phyloP scores from a whole-genome alignment of 1,139 yeast species.

The Saccharomyces pastorianus region DNA sequence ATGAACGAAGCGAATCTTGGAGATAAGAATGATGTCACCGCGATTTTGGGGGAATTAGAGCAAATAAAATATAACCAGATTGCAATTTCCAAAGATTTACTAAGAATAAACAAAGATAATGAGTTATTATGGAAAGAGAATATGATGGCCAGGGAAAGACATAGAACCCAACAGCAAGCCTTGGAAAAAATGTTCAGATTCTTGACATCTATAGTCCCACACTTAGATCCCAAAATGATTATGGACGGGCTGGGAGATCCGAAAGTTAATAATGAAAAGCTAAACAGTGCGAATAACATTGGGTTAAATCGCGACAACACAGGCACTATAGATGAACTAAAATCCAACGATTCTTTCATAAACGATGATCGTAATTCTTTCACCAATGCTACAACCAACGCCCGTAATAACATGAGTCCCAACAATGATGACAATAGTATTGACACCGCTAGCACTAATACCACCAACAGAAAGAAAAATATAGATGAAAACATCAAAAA shows the following conservation, averaged over 20 bases:
- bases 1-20: constrained; percentile 13
- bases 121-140: constrained; percentile 88
- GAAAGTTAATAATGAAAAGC: constrained; percentile 6
- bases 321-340: not conserved
- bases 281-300: constrained; percentile 9
- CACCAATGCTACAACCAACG: not conserved
- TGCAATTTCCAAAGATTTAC: constrained; percentile 73
- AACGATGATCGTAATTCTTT: not conserved
- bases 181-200: constrained; percentile 81
- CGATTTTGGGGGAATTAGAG: constrained; percentile 65
- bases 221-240: constrained; percentile 42
- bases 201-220: constrained; percentile 71
- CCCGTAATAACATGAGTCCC: not conserved
- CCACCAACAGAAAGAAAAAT: not conserved
- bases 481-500: constrained; percentile 4
- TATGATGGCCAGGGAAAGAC: constrained; percentile 72
- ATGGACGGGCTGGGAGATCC: constrained; percentile 30
- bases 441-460: not conserved
- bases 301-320: not conserved
- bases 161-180: constrained; percentile 78
- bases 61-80: constrained; percentile 68
- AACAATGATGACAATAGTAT: not conserved
- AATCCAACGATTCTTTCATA: constrained; percentile 1
- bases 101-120: constrained; percentile 78
- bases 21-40: constrained; percentile 40